phyloP scores from a whole-genome alignment of 441 rosid species.

The Gossypium aridum region DNA sequence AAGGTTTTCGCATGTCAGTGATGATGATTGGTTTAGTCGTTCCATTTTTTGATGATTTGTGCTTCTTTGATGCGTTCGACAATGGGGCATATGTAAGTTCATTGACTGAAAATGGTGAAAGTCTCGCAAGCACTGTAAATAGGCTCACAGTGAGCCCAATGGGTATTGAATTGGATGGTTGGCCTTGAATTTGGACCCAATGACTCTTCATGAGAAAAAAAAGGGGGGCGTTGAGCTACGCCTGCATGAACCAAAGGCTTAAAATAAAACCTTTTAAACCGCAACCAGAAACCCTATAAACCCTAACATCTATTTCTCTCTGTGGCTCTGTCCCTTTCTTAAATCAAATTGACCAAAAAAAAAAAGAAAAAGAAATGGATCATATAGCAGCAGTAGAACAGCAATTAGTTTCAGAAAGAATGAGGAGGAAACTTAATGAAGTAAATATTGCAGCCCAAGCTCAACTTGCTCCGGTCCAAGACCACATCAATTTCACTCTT shows the following conservation, averaged over 20 bases:
- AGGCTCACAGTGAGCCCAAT: not conserved
- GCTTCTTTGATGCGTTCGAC: not conserved
- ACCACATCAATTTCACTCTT: constrained; percentile 84
- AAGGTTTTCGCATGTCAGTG: constrained; percentile 31
- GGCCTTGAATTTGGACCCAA: not conserved
- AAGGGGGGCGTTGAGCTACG: not conserved
- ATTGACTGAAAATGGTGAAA: not conserved
- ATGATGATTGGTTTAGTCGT: not conserved
- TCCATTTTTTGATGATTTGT: not conserved
- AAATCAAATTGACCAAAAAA: not conserved
- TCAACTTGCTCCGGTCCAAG: constrained; percentile 71
- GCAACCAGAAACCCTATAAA: not conserved
- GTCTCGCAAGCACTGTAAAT: not conserved
- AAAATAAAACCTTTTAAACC: not conserved
- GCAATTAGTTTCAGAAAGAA: constrained; percentile 58
- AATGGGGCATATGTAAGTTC: not conserved
- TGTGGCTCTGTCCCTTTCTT: not conserved
- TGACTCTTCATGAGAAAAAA: not conserved
- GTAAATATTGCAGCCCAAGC: constrained; percentile 60
- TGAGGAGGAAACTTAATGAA: constrained; percentile 56
- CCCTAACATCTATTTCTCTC: not conserved
- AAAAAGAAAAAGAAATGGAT: not conserved
- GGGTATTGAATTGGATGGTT: not conserved
- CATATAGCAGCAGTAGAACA: constrained; percentile 40
- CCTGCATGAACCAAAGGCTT: not conserved